Base-by-base conservation (phyloP, 306 rosid genomes). In the Ziziphus jujuba region DNA sequence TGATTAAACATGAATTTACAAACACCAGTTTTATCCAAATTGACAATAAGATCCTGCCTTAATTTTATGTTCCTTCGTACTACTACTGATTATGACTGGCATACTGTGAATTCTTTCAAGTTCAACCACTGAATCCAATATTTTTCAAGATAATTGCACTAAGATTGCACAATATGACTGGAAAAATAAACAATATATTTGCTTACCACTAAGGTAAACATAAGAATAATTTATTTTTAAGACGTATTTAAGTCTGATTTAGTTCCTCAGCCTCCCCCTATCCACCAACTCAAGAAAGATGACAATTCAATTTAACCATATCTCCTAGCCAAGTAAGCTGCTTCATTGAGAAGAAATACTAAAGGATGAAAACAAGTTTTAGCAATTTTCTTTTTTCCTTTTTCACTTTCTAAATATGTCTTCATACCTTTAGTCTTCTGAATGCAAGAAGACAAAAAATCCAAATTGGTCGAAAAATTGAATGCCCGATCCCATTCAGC, bases 401-500 rank as follows among this genome's bases (percentile, higher is more conserved):
- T 50, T 17, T 50, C 22, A 15, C 9, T 17, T 17, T 66, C 51
- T 2, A 51, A 69, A 63, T 38, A 52, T 16, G 47, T 57, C 45
- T 17, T 74, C 69, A 56, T 85, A 90, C 99, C 99, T 61, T 68
- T 77, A 47, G 88, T 86, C 78, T 85, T 83, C 67, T 65, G 80
- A 59, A 95, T 78, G 84, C 99, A 95, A 72, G 96, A 86, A 51
- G 88, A 50, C 79, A 95, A 72, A 87, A 95, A 95, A 33, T 71
- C 79, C 84, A 90, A 75, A 81, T 90, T 85, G 61, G 87, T 69
- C 11, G 97, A 88, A 74, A 73, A 95, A 69, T 95, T 85, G 76
- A 95, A 95, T 25, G 99, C 96, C 58, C 80, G 84, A 66, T 83
- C 79, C 99, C 99, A 95, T 67, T 95, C 99, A 75, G 77, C 85